These are phyloP conservation scores for Phytophthora europaea DNA, from an alignment of 352 stramenopile species.

Conservation along the genomic window DNA sequence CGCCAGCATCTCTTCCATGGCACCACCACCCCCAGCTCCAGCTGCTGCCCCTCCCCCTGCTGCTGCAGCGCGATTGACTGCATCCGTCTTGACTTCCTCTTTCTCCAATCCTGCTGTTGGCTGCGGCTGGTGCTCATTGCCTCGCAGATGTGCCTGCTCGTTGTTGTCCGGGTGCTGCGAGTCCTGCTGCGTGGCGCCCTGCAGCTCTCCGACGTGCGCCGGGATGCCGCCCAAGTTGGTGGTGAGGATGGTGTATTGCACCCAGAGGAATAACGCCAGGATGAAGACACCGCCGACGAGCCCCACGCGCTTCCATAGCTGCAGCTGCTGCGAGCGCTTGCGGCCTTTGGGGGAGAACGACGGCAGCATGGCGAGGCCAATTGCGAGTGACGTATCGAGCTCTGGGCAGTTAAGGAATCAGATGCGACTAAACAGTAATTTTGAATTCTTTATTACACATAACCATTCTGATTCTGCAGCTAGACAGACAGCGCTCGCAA, in stretches of 20 bases:
- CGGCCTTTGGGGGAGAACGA: slow-evolving; percentile 28
- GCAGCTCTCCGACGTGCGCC: slow-evolving; percentile 31
- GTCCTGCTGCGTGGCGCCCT: slow-evolving; percentile 27
- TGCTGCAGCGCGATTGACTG: slow-evolving; percentile 4
- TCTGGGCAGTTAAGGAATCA: slow-evolving; percentile 1
- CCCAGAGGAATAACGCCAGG: slow-evolving; percentile 51
- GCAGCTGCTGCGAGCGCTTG: slow-evolving; percentile 31
- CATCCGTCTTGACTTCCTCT: slow-evolving; percentile 1
- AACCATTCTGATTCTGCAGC: slow-evolving; percentile 3
- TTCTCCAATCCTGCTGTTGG: background rate
- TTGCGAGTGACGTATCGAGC: slow-evolving; percentile 17
- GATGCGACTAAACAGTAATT: background rate
- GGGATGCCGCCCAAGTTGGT: slow-evolving; percentile 39
- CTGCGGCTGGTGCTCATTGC: slow-evolving; percentile 4
- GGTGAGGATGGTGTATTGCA: slow-evolving; percentile 67
- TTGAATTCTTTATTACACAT: slow-evolving; percentile 1
- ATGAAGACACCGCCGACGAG: slow-evolving; percentile 17
- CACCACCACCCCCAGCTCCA: slow-evolving; percentile 6
- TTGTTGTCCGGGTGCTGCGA: slow-evolving; percentile 9
- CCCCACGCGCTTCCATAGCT: slow-evolving; percentile 38
- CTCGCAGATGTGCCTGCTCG: slow-evolving; percentile 20
- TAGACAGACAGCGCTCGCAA: background rate
- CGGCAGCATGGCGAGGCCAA: slow-evolving; percentile 27
- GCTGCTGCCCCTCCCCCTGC: slow-evolving; percentile 1
- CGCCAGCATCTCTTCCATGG: slow-evolving; percentile 95